Conservation (phyloP, 257 asterid species). For the Cynanchum wilfordii region DNA sequence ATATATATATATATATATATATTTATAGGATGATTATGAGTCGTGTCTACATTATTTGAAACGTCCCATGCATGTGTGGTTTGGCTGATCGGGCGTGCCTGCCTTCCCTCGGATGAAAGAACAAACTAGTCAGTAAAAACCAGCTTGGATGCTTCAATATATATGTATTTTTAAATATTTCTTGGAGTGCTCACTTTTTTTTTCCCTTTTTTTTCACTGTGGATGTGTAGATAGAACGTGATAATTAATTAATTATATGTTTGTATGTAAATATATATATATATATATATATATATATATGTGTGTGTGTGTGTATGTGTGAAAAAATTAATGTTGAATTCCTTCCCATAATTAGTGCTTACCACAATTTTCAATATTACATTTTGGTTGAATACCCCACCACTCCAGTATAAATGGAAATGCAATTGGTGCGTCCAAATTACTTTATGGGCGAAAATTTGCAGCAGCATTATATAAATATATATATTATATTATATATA, state of each 20-base stretch:
- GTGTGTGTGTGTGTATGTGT: neutral
- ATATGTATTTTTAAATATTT: neutral
- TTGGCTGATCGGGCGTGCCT: constrained; percentile 43
- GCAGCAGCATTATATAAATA: no score
- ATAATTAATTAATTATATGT: no score
- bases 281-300: no score
- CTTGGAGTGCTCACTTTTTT: neutral
- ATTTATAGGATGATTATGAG: neutral
- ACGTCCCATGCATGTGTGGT: constrained; percentile 31
- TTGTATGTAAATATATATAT: no score
- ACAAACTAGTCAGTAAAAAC: constrained; percentile 13
- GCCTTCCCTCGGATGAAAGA: constrained; percentile 27
- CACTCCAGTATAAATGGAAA: constrained; percentile 3
- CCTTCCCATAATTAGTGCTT: neutral
- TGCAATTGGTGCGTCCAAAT: neutral
- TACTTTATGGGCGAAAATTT: neutral
- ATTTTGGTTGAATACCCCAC: constrained; percentile 8
- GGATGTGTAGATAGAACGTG: no score
- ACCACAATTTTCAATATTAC: neutral
- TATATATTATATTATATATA: neutral
- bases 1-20: no score
- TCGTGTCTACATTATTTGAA: constrained; percentile 25
- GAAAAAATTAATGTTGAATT: neutral
- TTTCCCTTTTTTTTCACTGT: neutral
- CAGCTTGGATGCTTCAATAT: neutral